Base-by-base conservation (phyloP, 805 yeast genomes). In the Ogataea sp. region DNA sequence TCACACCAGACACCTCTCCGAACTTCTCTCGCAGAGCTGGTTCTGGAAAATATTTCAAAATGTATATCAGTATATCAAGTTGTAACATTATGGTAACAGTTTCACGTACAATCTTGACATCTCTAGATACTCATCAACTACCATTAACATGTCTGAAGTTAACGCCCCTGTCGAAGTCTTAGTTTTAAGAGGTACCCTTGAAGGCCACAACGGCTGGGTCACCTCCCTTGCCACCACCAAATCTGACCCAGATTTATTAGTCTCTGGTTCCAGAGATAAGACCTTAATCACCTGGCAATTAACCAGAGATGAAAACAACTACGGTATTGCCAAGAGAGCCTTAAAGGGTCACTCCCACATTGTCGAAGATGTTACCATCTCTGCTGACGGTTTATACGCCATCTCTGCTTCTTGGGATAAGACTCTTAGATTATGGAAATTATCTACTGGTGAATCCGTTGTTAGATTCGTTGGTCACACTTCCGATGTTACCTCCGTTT, bases 341-440 rank as follows among this genome's bases (percentile, higher is more conserved):
- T 81, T 93, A 70, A 83, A 78, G 67, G 99, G 98, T 66, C 98
- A 93, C 87, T 83, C 95, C 58, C 98, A 93, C 88, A 90, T 93
- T 64, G 96, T 93, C 57, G 89, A 88, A 75, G 98, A 93, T 67
- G 90, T 88, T 68, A 85, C 93, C 67, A 83, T 93, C 73, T 86
- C 97, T 52, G 88, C 94, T 65, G 98, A 93, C 67, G 97, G 97
- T 70, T 80, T 82, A 64, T 90, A 80, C 78, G 97, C 97, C 64
- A 75, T 93, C 68, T 93, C 98, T 51, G 96, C 95, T 63, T 93
- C 98, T 61, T 93, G 99, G 99, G 98, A 93, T 72, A 87, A 84
- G 78, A 89, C 98, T 65, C 78, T 94, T 68, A 90, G 97, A 80
- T 82, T 93, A 65, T 93, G 99, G 99, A 88, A 87, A 70, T 78